Base-by-base conservation (phyloP, 2,329 filamentous ascomycete genomes). In the Didymella exigua region DNA sequence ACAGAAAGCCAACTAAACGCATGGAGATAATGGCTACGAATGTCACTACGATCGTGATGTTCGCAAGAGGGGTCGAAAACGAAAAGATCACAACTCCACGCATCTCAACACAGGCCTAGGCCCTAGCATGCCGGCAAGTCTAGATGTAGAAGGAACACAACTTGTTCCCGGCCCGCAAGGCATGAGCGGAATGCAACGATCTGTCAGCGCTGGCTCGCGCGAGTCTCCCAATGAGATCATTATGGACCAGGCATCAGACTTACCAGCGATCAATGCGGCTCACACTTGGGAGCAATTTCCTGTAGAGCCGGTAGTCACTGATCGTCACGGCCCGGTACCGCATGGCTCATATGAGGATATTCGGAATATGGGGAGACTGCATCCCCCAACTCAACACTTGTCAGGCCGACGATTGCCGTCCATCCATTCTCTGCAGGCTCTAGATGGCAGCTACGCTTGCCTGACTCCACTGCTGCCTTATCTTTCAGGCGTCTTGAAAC, bases 51-150 rank as follows among this genome's bases (percentile, higher is more conserved):
- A 47, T 14, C 44, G 44, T 11, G 44, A 47, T 16, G 24, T 47
- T 19, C 44, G 33, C 24, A 47, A 47, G 38, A 26, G 44, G 5
- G 44, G 44, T 16, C 44, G 44, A n/a, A 47, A 47, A 30, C 33
- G 44, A 6, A 47, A 38, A 10, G 16, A 21, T n/a, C 33, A 8
- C 26, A 29, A 5, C 9, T 36, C 33, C 6, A 16, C 13, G n/a
- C 31, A 47, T 9, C 21, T 8, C 2, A 30, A 13, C 11, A 21
- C 33, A 26, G 24, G 24, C 24, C 4, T 18, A 4, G 30, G 16
- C 24, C 33, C 44, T 4, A n/a, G 33, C 6, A 36, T 18, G 6
- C n/a, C 33, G 11, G 33, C 44, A 13, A 36, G 44, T 8, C 9
- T 38, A 14, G 8, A 38, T 9, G 8, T 27, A n/a, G 33, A 47